Conservation (phyloP, 768 basidiomycete species). For the Lyophyllum semitale region DNA sequence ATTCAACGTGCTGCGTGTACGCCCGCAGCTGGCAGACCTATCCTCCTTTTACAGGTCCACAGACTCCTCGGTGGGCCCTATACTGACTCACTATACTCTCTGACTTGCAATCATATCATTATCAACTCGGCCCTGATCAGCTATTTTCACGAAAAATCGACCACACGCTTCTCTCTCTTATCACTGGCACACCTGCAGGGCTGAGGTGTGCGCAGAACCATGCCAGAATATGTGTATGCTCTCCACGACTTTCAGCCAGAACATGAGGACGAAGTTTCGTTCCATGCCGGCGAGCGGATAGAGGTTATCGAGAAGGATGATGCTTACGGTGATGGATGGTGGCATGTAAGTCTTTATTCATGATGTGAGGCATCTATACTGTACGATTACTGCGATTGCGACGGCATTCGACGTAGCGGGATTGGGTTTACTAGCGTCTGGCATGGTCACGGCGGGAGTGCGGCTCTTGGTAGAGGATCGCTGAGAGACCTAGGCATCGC, state of each 20-base stretch:
- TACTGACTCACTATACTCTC: not conserved
- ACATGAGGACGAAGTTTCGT: conserved; percentile 90
- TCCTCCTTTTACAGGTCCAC: not conserved
- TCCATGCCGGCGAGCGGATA: conserved; percentile 83
- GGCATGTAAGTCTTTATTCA: conserved; percentile 49
- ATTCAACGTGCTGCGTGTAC: not conserved
- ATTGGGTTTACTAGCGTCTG: too few relatives aligned
- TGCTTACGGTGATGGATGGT: conserved; percentile 94
- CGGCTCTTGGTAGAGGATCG: too few relatives aligned
- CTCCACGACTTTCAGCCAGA: conserved; percentile 89
- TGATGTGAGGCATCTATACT: not conserved
- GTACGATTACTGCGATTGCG: too few relatives aligned
- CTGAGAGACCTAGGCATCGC: too few relatives aligned
- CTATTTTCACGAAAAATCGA: not conserved
- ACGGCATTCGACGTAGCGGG: too few relatives aligned
- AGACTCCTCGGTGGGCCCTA: not conserved
- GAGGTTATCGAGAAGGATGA: conserved; percentile 94
- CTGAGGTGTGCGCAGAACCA: conserved; percentile 25
- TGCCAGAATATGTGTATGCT: conserved; percentile 87
- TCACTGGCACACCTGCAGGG: not conserved
- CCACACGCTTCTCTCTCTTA: conserved; percentile 5
- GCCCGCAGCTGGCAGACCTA: not conserved
- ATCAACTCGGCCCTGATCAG: conserved; percentile 1
- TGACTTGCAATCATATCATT: not conserved
- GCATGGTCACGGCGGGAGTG: too few relatives aligned